Evolutionary conservation across 768 basidiomycete genomes (phyloP).

Genomic region (Phanerodontia chrysosporium): DNA sequence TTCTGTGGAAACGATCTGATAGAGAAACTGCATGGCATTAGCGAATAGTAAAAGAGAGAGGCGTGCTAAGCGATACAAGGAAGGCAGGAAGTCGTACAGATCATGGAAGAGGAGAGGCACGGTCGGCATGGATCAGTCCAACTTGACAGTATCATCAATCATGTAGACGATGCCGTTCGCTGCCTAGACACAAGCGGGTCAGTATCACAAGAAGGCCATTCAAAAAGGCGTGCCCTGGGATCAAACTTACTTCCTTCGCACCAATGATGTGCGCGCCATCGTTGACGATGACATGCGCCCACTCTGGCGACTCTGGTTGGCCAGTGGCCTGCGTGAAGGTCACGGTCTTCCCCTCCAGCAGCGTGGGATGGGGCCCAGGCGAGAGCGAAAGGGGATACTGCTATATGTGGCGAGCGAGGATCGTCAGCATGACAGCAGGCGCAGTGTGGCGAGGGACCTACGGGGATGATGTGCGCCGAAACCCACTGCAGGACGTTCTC

Average conservation of each 20-base stretch:
- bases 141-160: slow-evolving; percentile 48
- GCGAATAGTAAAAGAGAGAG: background rate
- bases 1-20: slow-evolving; percentile 1
- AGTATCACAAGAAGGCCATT: background rate
- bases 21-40: background rate
- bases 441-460: slow-evolving; percentile 30
- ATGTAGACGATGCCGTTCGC: slow-evolving; percentile 56
- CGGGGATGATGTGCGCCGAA: slow-evolving; percentile 79
- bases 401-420: slow-evolving; percentile 24
- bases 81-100: background rate
- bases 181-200: slow-evolving; percentile 30
- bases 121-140: slow-evolving; percentile 18
- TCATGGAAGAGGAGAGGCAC: background rate
- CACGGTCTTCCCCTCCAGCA: slow-evolving; percentile 55
- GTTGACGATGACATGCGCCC: slow-evolving; percentile 57
- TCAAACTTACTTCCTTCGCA: slow-evolving; percentile 53
- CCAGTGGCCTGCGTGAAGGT: slow-evolving; percentile 41
- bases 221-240: slow-evolving; percentile 15
- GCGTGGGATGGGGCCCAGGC: slow-evolving; percentile 47
- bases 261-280: slow-evolving; percentile 50
- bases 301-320: slow-evolving; percentile 40
- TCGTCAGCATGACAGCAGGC: background rate
- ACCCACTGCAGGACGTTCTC: slow-evolving; percentile 78
- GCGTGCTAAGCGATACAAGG: slow-evolving; percentile 11
- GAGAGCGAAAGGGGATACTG: slow-evolving; percentile 46